A percentile compares a stretch with the other conserved stretches of the same genome.
Conservation (phyloP, 169 alveolate species). For the Cryptosporidium viatorum region DNA sequence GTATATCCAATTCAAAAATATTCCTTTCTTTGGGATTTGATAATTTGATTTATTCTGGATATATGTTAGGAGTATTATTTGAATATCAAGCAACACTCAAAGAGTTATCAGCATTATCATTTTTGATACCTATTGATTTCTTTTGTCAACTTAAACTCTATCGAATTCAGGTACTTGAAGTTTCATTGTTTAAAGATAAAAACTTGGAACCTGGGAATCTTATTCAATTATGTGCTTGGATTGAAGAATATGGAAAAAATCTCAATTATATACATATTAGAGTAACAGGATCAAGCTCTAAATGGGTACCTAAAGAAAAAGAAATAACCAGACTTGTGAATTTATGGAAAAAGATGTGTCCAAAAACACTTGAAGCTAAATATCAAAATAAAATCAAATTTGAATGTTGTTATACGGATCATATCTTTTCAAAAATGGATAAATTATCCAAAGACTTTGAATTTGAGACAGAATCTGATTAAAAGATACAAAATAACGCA, state of each 20-base stretch:
- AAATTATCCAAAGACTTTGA: slow-evolving; percentile 2
- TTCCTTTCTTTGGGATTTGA: slow-evolving; percentile 49
- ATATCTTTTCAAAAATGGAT: slow-evolving; percentile 37
- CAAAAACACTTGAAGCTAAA: not conserved
- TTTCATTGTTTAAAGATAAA: slow-evolving; percentile 37
- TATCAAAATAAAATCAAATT: slow-evolving; percentile 12
- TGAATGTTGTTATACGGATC: slow-evolving; percentile 59
- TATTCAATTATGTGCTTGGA: slow-evolving; percentile 42
- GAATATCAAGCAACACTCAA: slow-evolving; percentile 21
- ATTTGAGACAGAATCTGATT: slow-evolving; percentile 20
- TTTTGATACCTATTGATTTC: slow-evolving; percentile 29
- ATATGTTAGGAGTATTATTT: slow-evolving; percentile 17
- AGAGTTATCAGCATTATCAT: slow-evolving; percentile 28
- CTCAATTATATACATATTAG: slow-evolving; percentile 35
- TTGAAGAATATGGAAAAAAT: slow-evolving; percentile 10
- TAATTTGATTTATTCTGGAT: slow-evolving; percentile 66
- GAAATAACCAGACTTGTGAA: slow-evolving; percentile 16
- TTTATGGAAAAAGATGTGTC: slow-evolving; percentile 48
- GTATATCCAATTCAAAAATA: slow-evolving; percentile 2
- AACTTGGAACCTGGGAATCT: slow-evolving; percentile 4
- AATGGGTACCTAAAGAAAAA: slow-evolving; percentile 43
- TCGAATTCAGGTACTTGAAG: slow-evolving; percentile 3
- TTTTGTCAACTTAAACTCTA: not conserved
- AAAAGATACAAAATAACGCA: not conserved
- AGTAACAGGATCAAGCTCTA: slow-evolving; percentile 49